Evolutionary conservation across 2,329 filamentous ascomycete genomes (phyloP), one percentile per base, ranked within the genome.

Genomic region (Domatiomyces globalis): DNA sequence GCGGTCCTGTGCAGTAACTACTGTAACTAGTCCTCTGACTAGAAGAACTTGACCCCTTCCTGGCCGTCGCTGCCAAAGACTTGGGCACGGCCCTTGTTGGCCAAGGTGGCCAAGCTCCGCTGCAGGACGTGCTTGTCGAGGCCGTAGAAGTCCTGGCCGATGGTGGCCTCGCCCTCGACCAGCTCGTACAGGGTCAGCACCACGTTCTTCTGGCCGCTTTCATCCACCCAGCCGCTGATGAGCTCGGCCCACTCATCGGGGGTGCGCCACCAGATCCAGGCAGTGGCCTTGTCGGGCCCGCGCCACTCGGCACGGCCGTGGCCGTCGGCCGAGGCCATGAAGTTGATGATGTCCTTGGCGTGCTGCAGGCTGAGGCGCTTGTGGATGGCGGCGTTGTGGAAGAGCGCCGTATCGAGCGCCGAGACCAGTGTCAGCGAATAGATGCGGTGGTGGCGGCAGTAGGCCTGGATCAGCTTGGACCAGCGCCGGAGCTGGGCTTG

Each of bases 41-140:
- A 95, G 66, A 96, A 96, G 72, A 98, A 96, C 72, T 98, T 98
- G 58, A 96, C 87, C 62, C 92, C 92, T 63, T 85, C 80, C 54
- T 86, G 85, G 65, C 90, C 87, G 62, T 90, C 88, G 50, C 80
- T 79, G 33, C 90, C 90, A 70, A 98, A 96, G 22, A 96, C 81
- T 68, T 96, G 90, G 12, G 89, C 90, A 70, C 85, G 94, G 60
- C 88, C 88, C 56, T 84, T 79, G 74, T 94, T 95, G 36, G 94
- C 89, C 47, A 95, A 75, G 48, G 92, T 74, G 54, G 79, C 78
- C 47, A 98, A 74, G 39, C 86, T 84, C 66, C 84, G 88, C 59
- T 84, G 78, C 62, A 98, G 74, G 55, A 95, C 67, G 20, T 88
- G 86, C 45, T 76, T 73, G 64, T 96, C 89, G 73, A 98, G 85